Conservation (phyloP, 257 asterid genomes). For the Cinchona pubescens region DNA sequence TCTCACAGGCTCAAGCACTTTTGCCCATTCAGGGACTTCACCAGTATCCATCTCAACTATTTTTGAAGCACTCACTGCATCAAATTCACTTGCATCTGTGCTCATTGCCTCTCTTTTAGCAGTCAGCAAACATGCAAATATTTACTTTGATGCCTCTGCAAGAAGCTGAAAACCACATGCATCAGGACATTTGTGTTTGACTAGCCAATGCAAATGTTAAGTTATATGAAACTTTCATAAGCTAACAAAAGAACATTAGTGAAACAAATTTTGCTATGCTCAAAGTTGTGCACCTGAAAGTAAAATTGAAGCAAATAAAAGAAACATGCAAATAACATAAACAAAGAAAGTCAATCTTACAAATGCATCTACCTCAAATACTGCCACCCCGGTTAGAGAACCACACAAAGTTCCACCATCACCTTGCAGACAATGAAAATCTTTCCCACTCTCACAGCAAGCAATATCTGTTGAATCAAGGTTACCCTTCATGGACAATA, state of each 20-base stretch:
- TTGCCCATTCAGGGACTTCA: constrained; percentile 84
- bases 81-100: constrained; percentile 45
- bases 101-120: constrained; percentile 46
- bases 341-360: constrained; percentile 40
- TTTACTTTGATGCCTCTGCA: constrained; percentile 72
- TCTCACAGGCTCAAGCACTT: constrained; percentile 86
- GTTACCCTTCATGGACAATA: constrained; percentile 73
- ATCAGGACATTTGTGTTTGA: constrained; percentile 17
- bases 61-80: constrained; percentile 40
- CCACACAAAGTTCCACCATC: constrained; percentile 95
- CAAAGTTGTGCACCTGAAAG: neutral
- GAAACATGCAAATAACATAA: neutral
- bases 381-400: constrained; percentile 77
- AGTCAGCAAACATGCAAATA: constrained; percentile 69
- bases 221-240: neutral
- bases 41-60: constrained; percentile 42
- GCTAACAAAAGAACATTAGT: neutral
- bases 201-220: neutral
- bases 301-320: neutral
- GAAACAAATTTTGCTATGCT: neutral
- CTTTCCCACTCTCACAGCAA: constrained; percentile 81
- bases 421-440: constrained; percentile 86
- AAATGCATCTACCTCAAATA: constrained; percentile 88
- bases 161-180: constrained; percentile 64
- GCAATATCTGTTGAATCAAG: constrained; percentile 81